These are phyloP conservation scores for Cylindrotheca fusiformis DNA, from an alignment of 108 stramenopile species.

Conservation along the genomic window DNA sequence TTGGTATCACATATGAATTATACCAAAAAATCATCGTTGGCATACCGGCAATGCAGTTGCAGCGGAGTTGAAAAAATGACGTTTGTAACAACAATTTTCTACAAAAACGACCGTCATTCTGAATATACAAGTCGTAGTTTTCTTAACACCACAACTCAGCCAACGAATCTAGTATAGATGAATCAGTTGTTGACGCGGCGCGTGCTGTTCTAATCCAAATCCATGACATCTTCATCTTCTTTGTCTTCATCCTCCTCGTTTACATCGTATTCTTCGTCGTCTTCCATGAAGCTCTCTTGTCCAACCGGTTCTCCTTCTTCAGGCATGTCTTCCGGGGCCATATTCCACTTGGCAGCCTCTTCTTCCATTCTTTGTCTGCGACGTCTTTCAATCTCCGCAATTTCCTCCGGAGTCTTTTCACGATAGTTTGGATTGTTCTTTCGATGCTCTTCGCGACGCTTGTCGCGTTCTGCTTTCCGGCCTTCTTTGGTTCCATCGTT, in stretches of 20 bases:
- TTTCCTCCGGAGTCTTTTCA: slow-evolving; percentile 83
- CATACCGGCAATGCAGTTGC: too few species aligned
- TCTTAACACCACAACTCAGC: too few species aligned
- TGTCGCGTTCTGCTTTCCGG: slow-evolving; percentile 77
- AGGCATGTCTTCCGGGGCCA: slow-evolving; percentile 60
- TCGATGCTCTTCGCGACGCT: slow-evolving; percentile 70
- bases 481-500: slow-evolving; percentile 81
- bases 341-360: slow-evolving; percentile 81
- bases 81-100: too few species aligned
- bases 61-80: too few species aligned
- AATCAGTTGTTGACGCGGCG: too few species aligned
- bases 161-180: too few species aligned
- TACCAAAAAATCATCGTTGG: too few species aligned
- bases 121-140: too few species aligned
- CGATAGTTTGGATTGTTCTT: slow-evolving; percentile 56
- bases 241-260: slow-evolving; percentile 25
- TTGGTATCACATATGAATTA: too few species aligned
- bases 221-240: slow-evolving; percentile 74
- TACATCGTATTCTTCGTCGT: slow-evolving; percentile 29
- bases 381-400: slow-evolving; percentile 77
- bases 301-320: slow-evolving; percentile 49
- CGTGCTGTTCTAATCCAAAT: slow-evolving; percentile 76
- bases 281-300: slow-evolving; percentile 23
- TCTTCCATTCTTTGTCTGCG: slow-evolving; percentile 81
- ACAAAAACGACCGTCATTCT: too few species aligned